Conservation (phyloP, 2,329 filamentous ascomycete species). For the Huntiella moniliformis region DNA sequence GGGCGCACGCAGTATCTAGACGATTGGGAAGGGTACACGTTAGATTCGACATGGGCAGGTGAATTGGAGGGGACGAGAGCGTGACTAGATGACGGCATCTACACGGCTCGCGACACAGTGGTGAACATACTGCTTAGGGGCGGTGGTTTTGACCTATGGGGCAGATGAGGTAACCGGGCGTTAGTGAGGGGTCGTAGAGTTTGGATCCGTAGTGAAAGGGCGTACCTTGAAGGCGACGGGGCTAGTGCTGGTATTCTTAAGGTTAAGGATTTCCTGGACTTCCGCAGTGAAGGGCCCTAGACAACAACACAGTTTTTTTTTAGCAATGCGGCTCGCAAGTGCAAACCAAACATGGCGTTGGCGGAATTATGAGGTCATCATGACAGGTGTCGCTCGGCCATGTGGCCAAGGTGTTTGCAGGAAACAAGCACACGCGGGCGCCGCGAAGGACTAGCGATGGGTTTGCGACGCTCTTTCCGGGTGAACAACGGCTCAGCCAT, state of each 20-base stretch:
- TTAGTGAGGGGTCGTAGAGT: constrained; percentile 12
- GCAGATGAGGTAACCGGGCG: background rate
- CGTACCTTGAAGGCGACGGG: constrained; percentile 54
- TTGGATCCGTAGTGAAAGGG: background rate
- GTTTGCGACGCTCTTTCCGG: background rate
- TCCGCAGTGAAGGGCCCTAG: constrained; percentile 49
- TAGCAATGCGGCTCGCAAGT: constrained; percentile 2
- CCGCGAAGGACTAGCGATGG: background rate
- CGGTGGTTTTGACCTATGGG: constrained; percentile 89
- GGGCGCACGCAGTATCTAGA: constrained; percentile 88
- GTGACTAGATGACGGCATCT: background rate
- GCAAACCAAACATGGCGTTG: background rate
- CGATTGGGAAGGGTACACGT: constrained; percentile 5
- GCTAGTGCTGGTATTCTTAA: constrained; percentile 42
- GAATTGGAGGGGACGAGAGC: background rate
- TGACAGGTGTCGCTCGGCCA: constrained; percentile 6
- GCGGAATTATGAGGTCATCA: constrained; percentile 7
- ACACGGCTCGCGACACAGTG: background rate
- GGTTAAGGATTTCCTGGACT: constrained; percentile 44
- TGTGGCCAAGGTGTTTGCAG: background rate
- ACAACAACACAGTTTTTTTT: constrained; percentile 1
- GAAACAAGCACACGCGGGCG: background rate
- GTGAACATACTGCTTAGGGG: constrained; percentile 75
- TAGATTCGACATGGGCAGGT: background rate
- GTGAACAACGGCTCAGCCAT: constrained; percentile 2